These are phyloP conservation scores for Rhynchospora tenuis DNA, from an alignment of 176 grass and related monocot genomes.

Conservation along the genomic window DNA sequence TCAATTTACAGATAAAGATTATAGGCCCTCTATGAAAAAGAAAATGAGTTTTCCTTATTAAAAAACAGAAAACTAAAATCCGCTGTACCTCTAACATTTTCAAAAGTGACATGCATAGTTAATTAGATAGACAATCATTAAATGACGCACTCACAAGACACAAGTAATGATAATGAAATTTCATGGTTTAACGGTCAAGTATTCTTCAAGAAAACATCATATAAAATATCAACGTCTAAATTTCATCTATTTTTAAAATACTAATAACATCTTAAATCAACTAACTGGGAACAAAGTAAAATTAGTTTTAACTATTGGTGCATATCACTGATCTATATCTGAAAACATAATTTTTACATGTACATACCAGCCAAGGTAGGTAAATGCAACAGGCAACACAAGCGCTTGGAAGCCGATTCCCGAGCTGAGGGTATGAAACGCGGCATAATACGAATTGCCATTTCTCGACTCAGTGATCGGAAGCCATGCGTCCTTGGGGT, in stretches of 20 bases:
- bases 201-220: too few relatives aligned
- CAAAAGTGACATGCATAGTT: background rate
- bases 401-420: conserved; percentile 98
- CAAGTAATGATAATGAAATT: background rate
- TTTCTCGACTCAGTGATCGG: conserved; percentile 94
- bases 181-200: too few relatives aligned
- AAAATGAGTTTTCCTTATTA: background rate
- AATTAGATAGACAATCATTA: conserved; percentile 12
- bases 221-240: background rate
- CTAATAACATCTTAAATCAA: background rate
- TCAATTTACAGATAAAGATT: background rate
- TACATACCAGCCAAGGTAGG: conserved; percentile 68
- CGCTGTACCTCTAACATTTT: background rate
- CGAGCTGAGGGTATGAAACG: conserved; percentile 93
- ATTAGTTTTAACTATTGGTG: background rate
- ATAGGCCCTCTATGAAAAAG: background rate
- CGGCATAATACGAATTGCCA: conserved; percentile 93
- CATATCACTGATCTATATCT: background rate
- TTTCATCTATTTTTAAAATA: background rate
- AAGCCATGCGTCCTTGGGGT: conserved; percentile 84
- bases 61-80: background rate
- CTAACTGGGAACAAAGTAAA: background rate
- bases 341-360: background rate
- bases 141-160: background rate
- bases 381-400: conserved; percentile 71